Conservation (phyloP, 2,329 filamentous ascomycete species). For the Myriosclerotinia curreyana region DNA sequence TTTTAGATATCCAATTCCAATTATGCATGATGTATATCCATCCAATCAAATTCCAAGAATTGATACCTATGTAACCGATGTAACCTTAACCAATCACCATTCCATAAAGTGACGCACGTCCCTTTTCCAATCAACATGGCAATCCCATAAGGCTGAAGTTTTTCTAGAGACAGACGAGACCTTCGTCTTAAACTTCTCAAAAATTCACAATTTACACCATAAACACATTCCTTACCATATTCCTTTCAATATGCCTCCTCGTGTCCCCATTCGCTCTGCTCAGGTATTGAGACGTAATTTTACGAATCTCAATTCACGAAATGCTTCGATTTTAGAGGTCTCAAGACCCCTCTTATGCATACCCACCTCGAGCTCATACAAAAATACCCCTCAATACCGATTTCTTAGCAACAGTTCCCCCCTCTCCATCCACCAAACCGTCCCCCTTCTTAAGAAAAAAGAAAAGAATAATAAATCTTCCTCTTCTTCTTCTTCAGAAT, state of each 20-base stretch:
- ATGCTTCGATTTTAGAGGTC: background rate
- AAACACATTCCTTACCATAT: background rate
- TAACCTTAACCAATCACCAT: no score
- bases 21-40: background rate
- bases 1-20: no score
- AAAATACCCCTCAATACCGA: slow-evolving; percentile 3
- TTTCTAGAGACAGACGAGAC: slow-evolving; percentile 21
- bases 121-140: slow-evolving; percentile 4
- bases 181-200: slow-evolving; percentile 23
- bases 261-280: background rate
- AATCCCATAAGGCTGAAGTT: slow-evolving; percentile 23
- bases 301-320: background rate
- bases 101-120: slow-evolving; percentile 1
- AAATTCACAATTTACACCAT: background rate
- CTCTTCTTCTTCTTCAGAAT: slow-evolving; percentile 16
- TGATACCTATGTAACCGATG: background rate
- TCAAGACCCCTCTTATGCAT: background rate
- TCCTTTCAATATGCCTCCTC: slow-evolving; percentile 5
- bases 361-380: background rate
- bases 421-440: slow-evolving; percentile 24
- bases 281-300: background rate
- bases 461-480: slow-evolving; percentile 23
- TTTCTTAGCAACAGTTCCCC: slow-evolving; percentile 6
- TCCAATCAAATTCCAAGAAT: background rate
- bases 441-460: slow-evolving; percentile 34